Evolutionary conservation across 2,329 filamentous ascomycete genomes (phyloP).

Genomic region (Septoria petroselini): DNA sequence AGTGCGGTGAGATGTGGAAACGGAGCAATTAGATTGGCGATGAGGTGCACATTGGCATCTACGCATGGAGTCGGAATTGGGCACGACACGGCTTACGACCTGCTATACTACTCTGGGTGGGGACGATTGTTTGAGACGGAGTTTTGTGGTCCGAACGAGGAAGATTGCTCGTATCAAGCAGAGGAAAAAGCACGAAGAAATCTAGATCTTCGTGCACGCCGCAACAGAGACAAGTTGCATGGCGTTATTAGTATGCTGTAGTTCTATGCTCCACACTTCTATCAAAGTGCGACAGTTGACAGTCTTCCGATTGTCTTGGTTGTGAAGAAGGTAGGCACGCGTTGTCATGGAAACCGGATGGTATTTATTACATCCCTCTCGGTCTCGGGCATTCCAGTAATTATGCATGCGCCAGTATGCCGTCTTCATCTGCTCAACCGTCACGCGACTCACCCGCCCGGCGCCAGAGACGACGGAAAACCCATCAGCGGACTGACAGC

Average conservation of each 20-base stretch:
- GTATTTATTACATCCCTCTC: no score
- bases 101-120: conserved; percentile 12
- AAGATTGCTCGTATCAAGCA: neutral
- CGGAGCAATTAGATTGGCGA: neutral
- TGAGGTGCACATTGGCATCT: neutral
- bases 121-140: neutral
- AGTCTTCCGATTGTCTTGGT: no score
- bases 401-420: neutral
- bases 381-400: no score
- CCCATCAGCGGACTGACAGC: conserved; percentile 39
- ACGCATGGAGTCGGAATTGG: neutral
- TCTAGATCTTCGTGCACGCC: conserved; percentile 1
- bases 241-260: no score
- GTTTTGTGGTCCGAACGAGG: neutral
- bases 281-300: no score
- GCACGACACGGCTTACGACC: conserved; percentile 7
- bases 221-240: no score
- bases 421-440: conserved; percentile 7
- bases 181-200: conserved; percentile 2
- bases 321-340: no score
- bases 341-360: no score
- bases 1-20: neutral
- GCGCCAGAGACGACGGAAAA: conserved; percentile 33
- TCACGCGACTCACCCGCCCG: conserved; percentile 32
- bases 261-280: no score